phyloP scores from a whole-genome alignment of 768 basidiomycete species.

The Kwoniella mangroviensis region DNA sequence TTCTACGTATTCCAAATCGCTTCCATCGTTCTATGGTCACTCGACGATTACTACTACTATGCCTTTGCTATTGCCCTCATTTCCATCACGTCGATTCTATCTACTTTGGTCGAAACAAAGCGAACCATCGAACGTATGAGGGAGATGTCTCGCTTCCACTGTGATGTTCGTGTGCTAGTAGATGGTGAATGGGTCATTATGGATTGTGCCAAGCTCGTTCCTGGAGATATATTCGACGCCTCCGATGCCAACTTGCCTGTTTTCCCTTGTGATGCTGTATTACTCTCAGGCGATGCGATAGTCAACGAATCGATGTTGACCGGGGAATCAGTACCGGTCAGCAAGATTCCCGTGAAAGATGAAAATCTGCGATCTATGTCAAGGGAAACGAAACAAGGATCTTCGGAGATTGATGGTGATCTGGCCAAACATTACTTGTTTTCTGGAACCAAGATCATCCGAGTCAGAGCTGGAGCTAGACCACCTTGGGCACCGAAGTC shows the following conservation, averaged over 20 bases:
- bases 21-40: constrained; percentile 88
- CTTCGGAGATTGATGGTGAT: constrained; percentile 61
- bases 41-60: constrained; percentile 96
- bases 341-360: constrained; percentile 82
- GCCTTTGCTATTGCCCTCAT: constrained; percentile 96
- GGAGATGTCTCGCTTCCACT: constrained; percentile 91
- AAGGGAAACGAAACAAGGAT: constrained; percentile 64
- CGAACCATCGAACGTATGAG: constrained; percentile 93
- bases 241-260: constrained; percentile 71
- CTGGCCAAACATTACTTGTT: constrained; percentile 83
- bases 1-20: constrained; percentile 99
- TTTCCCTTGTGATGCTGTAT: constrained; percentile 87
- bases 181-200: constrained; percentile 72
- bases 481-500: constrained; percentile 60
- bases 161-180: constrained; percentile 71
- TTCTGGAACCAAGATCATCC: constrained; percentile 85
- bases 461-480: constrained; percentile 69
- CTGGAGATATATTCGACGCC: constrained; percentile 92
- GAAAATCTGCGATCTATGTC: constrained; percentile 74
- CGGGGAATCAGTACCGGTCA: constrained; percentile 96
- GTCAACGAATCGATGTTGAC: constrained; percentile 93
- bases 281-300: constrained; percentile 94
- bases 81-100: constrained; percentile 77
- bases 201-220: constrained; percentile 79
- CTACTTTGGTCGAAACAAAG: constrained; percentile 89